Evolutionary conservation across 2,329 filamentous ascomycete species (phyloP), one percentile per base, ranked within the genome.

Genomic region (Rhynchosporium secalis): DNA sequence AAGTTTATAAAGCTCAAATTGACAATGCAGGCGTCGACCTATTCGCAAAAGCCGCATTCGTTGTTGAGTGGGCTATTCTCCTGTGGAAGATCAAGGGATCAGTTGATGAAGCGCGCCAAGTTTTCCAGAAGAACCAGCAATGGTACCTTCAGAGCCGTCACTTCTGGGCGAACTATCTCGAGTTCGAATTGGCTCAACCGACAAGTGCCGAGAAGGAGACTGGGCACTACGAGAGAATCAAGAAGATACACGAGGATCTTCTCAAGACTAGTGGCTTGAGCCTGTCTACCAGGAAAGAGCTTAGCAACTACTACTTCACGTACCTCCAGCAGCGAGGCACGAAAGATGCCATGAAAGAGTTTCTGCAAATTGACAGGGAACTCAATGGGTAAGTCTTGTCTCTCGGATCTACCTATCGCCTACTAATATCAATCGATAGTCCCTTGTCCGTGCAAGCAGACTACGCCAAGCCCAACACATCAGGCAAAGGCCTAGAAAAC

Each of bases 81-180:
- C 74, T 96, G 48, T 97, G 92, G 91, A 95, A 92, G 77, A 85
- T 89, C 73, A 93, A 94, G 78, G 90, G 91, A 15, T 88, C 87
- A 0, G 80, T 86, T 0, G 88, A 91, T 9, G 91, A 94, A 71
- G 93, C 93, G 45, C 89, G 95, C 33, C 85, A 89, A 58, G 85
- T 96, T 0, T 98, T 94, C 78, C 79, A 86, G 65, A 89, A 88
- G 76, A 94, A 96, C 70, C 83, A 90, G 61, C 87, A 92, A 73
- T 91, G 87, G 81, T 96, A 96, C 74, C 82, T 88, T 2, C 91
- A 95, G 73, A 96, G 92, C 75, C 85, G 87, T 40, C 81, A 90
- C 48, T 98, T 98, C 80, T 99, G 95, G 94, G 82, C 87, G 69
- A 90, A 86, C 72, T 98, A 92, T 81, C 83, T 98, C 60, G 81